Conservation (phyloP, 257 asterid species). For the Orobanche coerulescens region DNA sequence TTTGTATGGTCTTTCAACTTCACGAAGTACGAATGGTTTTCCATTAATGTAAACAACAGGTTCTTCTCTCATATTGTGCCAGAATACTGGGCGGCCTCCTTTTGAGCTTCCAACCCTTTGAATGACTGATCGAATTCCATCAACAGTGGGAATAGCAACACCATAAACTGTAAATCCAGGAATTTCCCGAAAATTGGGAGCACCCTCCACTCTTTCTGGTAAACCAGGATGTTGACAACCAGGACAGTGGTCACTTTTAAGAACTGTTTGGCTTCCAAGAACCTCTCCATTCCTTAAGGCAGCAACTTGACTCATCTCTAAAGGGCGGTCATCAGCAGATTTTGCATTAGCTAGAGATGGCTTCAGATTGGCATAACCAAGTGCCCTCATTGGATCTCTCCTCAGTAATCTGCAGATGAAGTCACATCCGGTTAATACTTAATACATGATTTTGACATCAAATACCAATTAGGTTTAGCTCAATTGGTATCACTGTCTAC, state of each 20-base stretch:
- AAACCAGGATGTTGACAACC: conserved; percentile 87
- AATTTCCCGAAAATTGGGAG: conserved; percentile 93
- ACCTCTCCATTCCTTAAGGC: conserved; percentile 89
- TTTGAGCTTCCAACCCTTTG: conserved; percentile 78
- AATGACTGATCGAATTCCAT: conserved; percentile 85
- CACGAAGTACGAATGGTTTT: conserved; percentile 96
- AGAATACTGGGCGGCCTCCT: conserved; percentile 80
- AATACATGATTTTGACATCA: conserved; percentile 19
- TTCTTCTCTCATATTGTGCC: conserved; percentile 99
- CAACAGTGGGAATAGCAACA: conserved; percentile 91
- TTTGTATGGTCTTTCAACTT: conserved; percentile 95
- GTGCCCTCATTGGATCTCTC: conserved; percentile 98
- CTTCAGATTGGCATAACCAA: conserved; percentile 61
- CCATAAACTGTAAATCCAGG: conserved; percentile 97
- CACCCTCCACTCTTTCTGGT: conserved; percentile 90
- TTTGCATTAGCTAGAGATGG: conserved; percentile 40
- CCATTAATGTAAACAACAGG: conserved; percentile 96
- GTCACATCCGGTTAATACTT: conserved; percentile 19
- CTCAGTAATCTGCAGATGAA: conserved; percentile 68
- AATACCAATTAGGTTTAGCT: too few relatives aligned
- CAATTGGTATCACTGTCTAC: too few relatives aligned
- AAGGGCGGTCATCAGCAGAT: conserved; percentile 57
- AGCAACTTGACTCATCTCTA: conserved; percentile 93
- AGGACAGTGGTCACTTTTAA: conserved; percentile 95
- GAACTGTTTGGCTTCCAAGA: conserved; percentile 97